Base-by-base conservation (phyloP, 768 basidiomycete species). In the Chalciporus pseudorubinellus region DNA sequence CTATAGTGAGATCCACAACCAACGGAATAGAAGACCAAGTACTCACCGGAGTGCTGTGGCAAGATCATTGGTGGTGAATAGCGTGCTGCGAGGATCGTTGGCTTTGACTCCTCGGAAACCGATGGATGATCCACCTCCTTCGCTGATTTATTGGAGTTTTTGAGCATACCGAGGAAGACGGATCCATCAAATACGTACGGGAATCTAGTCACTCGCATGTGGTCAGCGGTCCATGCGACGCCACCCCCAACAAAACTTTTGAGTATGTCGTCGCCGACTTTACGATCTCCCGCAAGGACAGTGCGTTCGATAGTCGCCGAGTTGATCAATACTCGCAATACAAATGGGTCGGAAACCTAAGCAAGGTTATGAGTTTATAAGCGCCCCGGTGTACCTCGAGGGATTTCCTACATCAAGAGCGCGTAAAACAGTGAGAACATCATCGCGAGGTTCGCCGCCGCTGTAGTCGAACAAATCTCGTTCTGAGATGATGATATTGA, bases 401-500 rank as follows among this genome's bases (percentile, higher is more conserved):
- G 12, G 5, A 48, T 19, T 26, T 36, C 81, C 8, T 55, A 93
- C 95, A 22, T 88, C 83, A 8, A 98, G 77, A 16, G 86, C 87
- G 21, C 92, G 85, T 21, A 95, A 75, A 21, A 95, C 79, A 6
- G 95, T 98, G 3, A 82, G 72, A 46, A 85, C 77, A 19, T 77
- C 52, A 18, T 63, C 62, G 2, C 79, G 77, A 11, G 88, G 85
- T 62, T 95, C 92, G 22, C 93, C 93, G 1, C 58, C 52, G 33
- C 76, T 75, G 59, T 81, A 95, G 62, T 97, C 91, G 64, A 97
- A 98, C 36, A 89, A 57, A 60, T 95, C 92, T 34, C 77, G 83
- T 51, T 80, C 76, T 20, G 80, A 77, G 46, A 87, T 82, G 58
- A 89, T 76, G 53, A 93, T 82, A 6, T 69, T 70, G 20, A 67